Evolutionary conservation across 164 flowering plant species (phyloP).

Genomic region (Paratinospora sagittata): DNA sequence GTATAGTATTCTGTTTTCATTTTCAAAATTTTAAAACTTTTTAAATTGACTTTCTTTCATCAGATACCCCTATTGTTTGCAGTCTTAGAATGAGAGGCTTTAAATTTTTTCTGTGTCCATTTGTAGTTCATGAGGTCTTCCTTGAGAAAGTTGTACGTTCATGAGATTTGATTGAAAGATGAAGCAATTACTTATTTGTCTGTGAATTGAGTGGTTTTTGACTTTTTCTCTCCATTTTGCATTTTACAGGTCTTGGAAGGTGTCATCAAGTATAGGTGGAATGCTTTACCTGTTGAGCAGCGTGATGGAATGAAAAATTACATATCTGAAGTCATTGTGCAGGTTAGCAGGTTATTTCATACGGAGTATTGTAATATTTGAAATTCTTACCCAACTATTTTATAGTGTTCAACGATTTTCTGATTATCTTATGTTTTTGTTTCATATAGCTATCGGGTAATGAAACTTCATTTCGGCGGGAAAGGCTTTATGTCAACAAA

Average conservation of each 20-base stretch:
- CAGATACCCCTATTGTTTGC: not conserved
- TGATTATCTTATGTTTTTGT: constrained; percentile 4
- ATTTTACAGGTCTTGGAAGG: constrained; percentile 83
- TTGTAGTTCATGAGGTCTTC: too few species aligned
- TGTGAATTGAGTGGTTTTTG: not conserved
- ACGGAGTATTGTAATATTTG: not conserved
- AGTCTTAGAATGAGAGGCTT: not conserved
- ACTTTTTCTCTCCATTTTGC: not conserved
- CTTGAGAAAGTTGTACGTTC: too few species aligned
- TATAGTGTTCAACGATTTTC: not conserved
- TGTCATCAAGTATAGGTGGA: constrained; percentile 97
- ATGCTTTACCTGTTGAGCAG: constrained; percentile 91
- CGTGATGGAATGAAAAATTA: constrained; percentile 99
- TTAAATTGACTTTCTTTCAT: not conserved
- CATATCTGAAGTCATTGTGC: constrained; percentile 94
- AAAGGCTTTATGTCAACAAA: constrained; percentile 91
- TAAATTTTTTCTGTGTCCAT: too few species aligned
- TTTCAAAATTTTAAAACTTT: not conserved
- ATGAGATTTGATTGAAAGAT: not conserved
- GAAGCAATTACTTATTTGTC: not conserved
- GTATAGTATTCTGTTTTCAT: not conserved
- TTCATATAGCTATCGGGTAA: constrained; percentile 75
- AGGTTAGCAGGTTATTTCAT: constrained; percentile 66
- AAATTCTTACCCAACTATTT: not conserved
- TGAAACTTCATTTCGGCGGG: constrained; percentile 80